These are phyloP conservation scores for Populus hybrid DNA, from an alignment of 441 rosid genomes.

Conservation along the genomic window DNA sequence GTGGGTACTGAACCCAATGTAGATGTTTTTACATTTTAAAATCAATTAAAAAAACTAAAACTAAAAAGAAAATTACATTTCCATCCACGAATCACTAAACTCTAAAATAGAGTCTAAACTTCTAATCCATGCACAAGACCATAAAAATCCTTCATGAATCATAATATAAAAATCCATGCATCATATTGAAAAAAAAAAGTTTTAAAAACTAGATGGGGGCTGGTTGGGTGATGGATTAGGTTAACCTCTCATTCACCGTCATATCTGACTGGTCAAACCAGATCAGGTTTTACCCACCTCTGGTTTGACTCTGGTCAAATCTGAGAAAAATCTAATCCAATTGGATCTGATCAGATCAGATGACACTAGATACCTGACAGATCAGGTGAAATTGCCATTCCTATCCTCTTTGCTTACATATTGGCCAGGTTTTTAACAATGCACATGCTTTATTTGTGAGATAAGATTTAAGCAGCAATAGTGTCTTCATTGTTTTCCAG, in stretches of 20 bases:
- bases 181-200: not conserved
- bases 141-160: no score
- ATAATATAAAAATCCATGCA: no score
- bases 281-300: not conserved
- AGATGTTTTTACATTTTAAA: no score
- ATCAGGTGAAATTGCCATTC: no score
- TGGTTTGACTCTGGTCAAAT: conserved; percentile 1
- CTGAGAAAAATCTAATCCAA: not conserved
- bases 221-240: not conserved
- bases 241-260: not conserved
- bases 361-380: no score
- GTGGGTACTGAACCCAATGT: not conserved
- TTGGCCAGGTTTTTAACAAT: not conserved
- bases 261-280: not conserved
- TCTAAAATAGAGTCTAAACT: not conserved
- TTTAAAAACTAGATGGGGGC: not conserved
- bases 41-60: not conserved
- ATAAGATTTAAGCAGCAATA: conserved; percentile 13
- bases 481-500: conserved; percentile 38
- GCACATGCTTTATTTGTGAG: not conserved
- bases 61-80: not conserved
- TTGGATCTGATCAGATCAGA: no score
- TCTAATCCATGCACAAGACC: not conserved
- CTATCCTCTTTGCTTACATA: no score
- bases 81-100: not conserved